Conservation (phyloP, 306 rosid species). For the cucumber (Cucumis sativus) region DNA sequence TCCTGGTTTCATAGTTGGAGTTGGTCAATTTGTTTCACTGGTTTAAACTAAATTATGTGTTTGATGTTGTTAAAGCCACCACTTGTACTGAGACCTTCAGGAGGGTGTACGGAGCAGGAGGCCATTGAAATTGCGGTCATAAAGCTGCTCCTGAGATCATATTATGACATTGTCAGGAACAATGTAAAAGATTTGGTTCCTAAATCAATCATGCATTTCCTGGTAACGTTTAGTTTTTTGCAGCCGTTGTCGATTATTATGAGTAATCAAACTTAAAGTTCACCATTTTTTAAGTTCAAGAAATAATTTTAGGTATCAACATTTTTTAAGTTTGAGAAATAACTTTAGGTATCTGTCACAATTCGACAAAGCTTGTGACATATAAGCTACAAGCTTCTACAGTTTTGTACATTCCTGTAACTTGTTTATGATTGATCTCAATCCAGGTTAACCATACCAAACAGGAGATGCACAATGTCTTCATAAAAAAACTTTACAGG, state of each 20-base stretch:
- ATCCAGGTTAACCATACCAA: slow-evolving; percentile 29
- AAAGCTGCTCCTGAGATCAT: slow-evolving; percentile 27
- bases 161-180: slow-evolving; percentile 36
- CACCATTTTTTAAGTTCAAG: not conserved
- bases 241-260: not conserved
- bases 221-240: slow-evolving; percentile 12
- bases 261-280: not conserved
- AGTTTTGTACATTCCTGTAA: not conserved
- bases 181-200: slow-evolving; percentile 33
- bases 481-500: slow-evolving; percentile 28
- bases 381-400: not conserved
- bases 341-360: not conserved
- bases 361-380: not conserved
- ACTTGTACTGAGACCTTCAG: slow-evolving; percentile 27
- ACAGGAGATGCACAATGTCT: slow-evolving; percentile 15
- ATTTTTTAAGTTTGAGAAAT: no score
- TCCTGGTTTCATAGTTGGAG: not conserved
- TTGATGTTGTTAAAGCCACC: slow-evolving; percentile 28
- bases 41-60: not conserved
- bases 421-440: not conserved
- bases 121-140: slow-evolving; percentile 17
- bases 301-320: not conserved
- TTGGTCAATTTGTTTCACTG: not conserved
- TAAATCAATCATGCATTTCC: slow-evolving; percentile 37
- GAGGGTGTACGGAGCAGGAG: slow-evolving; percentile 20